A percentile compares a stretch with the other conserved stretches of the same genome.
phyloP scores from a whole-genome alignment of 2,329 filamentous ascomycete genomes.

The Aquanectria penicillioides region DNA sequence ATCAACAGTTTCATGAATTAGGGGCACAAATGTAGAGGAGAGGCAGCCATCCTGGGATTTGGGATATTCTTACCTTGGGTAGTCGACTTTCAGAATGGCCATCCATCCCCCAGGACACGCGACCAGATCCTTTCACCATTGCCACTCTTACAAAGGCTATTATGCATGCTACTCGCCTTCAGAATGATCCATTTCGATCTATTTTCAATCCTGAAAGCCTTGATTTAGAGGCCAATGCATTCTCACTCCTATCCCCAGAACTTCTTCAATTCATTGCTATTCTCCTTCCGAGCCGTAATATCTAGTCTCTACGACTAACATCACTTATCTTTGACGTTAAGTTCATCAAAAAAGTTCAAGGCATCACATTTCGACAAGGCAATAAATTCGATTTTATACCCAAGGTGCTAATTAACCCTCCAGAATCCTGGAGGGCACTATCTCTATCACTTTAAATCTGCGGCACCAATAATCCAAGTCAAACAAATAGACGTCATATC shows the following conservation, averaged over 20 bases:
- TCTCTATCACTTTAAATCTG: conserved; percentile 14
- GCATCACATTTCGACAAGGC: conserved; percentile 17
- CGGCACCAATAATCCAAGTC: not conserved
- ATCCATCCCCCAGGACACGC: not conserved
- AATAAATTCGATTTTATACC: conserved; percentile 21
- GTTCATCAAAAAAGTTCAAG: conserved; percentile 26
- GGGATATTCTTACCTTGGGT: not conserved
- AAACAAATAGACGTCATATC: conserved; percentile 25
- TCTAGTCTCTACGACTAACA: conserved; percentile 24
- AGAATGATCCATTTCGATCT: conserved; percentile 12
- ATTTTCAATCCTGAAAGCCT: not conserved
- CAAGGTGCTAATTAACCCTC: conserved; percentile 7
- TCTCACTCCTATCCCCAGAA: conserved; percentile 20
- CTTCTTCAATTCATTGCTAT: conserved; percentile 21
- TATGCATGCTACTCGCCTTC: not conserved
- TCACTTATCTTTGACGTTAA: conserved; percentile 23
- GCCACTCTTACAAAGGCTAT: conserved; percentile 9
- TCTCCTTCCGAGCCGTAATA: conserved; percentile 11
- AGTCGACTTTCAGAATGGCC: not conserved
- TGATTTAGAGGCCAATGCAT: conserved; percentile 7
- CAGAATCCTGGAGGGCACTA: conserved; percentile 18
- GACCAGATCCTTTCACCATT: conserved; percentile 15
- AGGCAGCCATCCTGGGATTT: not conserved
- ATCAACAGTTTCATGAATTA: conserved; percentile 9
- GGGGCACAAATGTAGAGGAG: conserved; percentile 29